Evolutionary conservation across 2,329 filamentous ascomycete genomes (phyloP).

Genomic region (Hymenoscyphus salicellus): DNA sequence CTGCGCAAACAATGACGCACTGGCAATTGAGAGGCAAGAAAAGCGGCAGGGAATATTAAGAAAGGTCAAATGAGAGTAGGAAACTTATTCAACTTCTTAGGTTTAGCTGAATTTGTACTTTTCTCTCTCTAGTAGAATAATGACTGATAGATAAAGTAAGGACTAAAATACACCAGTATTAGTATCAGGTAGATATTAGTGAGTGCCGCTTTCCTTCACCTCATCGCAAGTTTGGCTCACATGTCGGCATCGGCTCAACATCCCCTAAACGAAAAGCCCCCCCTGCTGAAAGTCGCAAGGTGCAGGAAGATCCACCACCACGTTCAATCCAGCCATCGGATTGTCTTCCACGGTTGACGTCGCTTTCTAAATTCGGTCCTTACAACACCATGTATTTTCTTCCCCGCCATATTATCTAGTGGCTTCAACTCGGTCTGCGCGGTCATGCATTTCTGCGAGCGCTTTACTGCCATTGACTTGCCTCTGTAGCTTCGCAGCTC

Average conservation of each 20-base stretch:
- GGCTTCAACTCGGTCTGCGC: not conserved
- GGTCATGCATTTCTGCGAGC: constrained; percentile 2
- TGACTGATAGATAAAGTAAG: not conserved
- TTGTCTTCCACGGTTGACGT: not conserved
- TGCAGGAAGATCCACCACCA: not conserved
- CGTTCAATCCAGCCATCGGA: not conserved
- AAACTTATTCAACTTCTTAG: too few species aligned
- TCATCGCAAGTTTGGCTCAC: not conserved
- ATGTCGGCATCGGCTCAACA: not conserved
- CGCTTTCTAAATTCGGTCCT: not conserved
- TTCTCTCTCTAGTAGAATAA: too few species aligned
- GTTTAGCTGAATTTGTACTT: too few species aligned
- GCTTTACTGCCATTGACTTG: constrained; percentile 10
- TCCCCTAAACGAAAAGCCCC: not conserved
- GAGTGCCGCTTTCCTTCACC: not conserved
- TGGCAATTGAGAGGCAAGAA: not conserved
- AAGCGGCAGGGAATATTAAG: constrained; percentile 1
- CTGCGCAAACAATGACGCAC: constrained; percentile 12
- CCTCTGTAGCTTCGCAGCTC: not conserved
- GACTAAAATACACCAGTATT: not conserved
- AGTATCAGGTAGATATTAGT: too few species aligned
- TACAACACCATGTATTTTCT: constrained; percentile 3
- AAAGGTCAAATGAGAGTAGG: too few species aligned
- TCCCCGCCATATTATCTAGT: constrained; percentile 1
- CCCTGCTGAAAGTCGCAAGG: not conserved